Base-by-base conservation (phyloP, 177 flowering plant species). In the Tripterygium wilfordii region DNA sequence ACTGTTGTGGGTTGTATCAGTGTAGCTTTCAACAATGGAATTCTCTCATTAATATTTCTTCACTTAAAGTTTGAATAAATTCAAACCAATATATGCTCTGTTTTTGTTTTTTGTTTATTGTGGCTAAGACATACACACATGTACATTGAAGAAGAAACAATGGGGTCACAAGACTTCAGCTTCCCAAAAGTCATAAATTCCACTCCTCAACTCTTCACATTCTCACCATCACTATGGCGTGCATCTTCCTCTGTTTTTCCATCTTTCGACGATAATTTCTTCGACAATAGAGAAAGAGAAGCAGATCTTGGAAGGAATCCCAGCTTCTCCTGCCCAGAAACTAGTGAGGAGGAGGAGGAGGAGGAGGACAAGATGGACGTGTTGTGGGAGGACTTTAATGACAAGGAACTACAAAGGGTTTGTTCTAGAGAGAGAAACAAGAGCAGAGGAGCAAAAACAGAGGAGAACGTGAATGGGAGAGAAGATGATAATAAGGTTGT, bases 131-230 rank as follows among this genome's bases (percentile, higher is more conserved):
- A n/a, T n/a, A n/a, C n/a, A n/a, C n/a, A n/a, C n/a, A n/a, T 10
- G 21, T 41, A 2, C 23, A 0, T 45, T 45, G 0, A 29, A 7
- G 7, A 0, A 1, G 0, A 4, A 31, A 15, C 17, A 2, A 53
- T 53, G 48, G 19, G 42, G 27, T 15, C 50, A 1, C 51, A 54
- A 10, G 58, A 54, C 21, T 54, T 54, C 30, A 54, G 58, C 23
- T 54, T 54, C 43, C 58, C 58, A 19, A 45, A 20, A 14, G 36
- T 53, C 8, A 27, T 7, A 0, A 43, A 44, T 27, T 37, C 44
- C 1, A 3, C 38, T 5, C 29, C 51, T 14, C 42, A 27, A 2
- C n/a, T n/a, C n/a, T 36, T 38, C 18, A 19, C 28, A 8, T 1
- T 36, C 15, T n/a, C 51, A 5, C 51, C 58, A 21, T 45, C 45